These are phyloP conservation scores for Daldinia caldariorum DNA, from an alignment of 495 filamentous ascomycete species.

Conservation along the genomic window DNA sequence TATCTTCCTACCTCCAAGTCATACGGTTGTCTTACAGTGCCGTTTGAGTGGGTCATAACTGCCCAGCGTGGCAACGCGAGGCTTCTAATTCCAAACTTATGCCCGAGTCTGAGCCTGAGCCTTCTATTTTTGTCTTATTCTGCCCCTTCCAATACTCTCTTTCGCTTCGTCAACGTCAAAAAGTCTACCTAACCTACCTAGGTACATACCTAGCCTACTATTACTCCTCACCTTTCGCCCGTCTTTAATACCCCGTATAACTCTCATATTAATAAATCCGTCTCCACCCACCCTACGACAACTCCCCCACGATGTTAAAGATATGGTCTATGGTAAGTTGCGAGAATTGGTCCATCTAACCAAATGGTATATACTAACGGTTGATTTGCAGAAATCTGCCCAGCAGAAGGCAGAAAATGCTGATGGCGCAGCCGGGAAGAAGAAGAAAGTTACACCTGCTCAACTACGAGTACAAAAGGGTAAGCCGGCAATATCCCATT, in stretches of 20 bases:
- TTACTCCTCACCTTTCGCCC: neutral
- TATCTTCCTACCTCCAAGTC: no score
- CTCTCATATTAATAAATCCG: neutral
- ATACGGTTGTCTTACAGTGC: no score
- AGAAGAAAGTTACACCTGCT: slow-evolving; percentile 97
- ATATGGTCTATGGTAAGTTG: slow-evolving; percentile 96
- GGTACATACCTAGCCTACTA: neutral
- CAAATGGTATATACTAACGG: slow-evolving; percentile 12
- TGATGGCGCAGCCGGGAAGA: slow-evolving; percentile 78
- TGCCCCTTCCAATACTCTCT: neutral
- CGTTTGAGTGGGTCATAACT: neutral
- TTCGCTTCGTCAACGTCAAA: neutral
- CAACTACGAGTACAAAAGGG: slow-evolving; percentile 97
- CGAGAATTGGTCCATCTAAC: neutral
- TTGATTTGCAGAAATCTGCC: slow-evolving; percentile 79
- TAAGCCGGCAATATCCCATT: slow-evolving; percentile 49
- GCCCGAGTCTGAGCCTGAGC: slow-evolving; percentile 6
- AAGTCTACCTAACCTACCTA: no score
- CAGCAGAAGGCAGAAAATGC: slow-evolving; percentile 92
- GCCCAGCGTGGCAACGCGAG: slow-evolving; percentile 21
- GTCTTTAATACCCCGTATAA: neutral
- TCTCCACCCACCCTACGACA: slow-evolving; percentile 1
- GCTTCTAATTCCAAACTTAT: slow-evolving; percentile 24
- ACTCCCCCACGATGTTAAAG: slow-evolving; percentile 84
- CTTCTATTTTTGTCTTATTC: slow-evolving; percentile 16